Conservation (phyloP, 495 filamentous ascomycete genomes). For the Neurospora sp. region DNA sequence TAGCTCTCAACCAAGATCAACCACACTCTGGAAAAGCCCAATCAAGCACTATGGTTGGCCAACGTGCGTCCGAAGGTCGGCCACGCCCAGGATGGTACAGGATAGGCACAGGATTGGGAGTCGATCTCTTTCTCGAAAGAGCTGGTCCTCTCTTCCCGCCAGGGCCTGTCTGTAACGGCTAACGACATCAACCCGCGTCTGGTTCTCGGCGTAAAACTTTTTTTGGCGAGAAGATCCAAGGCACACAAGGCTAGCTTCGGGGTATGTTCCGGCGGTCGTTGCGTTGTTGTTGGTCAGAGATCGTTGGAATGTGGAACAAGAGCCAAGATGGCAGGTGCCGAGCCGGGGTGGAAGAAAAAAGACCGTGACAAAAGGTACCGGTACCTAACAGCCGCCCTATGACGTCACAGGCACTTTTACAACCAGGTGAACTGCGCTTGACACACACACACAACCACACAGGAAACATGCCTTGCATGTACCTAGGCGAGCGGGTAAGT, state of each 20-base stretch:
- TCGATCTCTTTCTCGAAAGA: background rate
- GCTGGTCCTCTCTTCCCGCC: background rate
- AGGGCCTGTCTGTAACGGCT: background rate
- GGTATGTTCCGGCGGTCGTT: background rate
- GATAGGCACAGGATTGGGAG: background rate
- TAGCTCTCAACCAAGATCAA: background rate
- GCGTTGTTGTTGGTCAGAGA: background rate
- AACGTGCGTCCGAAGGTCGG: background rate
- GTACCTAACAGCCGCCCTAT: background rate
- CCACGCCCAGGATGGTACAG: background rate
- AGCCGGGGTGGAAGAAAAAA: background rate
- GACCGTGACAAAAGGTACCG: background rate
- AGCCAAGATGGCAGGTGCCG: background rate
- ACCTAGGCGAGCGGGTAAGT: background rate
- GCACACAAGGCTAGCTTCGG: background rate
- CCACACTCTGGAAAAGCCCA: background rate
- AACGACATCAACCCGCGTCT: background rate
- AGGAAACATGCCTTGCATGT: background rate
- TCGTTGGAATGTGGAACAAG: background rate
- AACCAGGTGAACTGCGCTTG: background rate
- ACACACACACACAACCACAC: background rate
- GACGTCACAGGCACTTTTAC: background rate
- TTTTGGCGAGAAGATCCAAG: background rate
- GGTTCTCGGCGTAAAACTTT: background rate
- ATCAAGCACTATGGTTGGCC: background rate